Evolutionary conservation across 495 filamentous ascomycete genomes (phyloP).

Genomic region (Xylaria venustula): DNA sequence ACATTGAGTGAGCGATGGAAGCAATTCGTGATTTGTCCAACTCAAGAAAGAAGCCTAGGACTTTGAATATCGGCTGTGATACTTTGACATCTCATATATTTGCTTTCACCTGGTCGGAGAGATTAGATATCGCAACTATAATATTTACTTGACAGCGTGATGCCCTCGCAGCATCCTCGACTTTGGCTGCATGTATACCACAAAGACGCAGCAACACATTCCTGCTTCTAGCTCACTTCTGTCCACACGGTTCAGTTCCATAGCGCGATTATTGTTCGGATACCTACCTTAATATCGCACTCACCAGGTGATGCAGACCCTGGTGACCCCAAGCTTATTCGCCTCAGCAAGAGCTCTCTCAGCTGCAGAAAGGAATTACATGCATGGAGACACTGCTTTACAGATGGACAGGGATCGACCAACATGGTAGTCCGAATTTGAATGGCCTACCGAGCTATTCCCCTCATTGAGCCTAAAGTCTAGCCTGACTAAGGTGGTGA

Average conservation of each 20-base stretch:
- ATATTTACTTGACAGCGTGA: background rate
- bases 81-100: background rate
- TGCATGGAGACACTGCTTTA: background rate
- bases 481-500: background rate
- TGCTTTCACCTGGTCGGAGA: background rate
- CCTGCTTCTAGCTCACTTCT: background rate
- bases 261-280: too few relatives aligned
- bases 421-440: background rate
- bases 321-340: background rate
- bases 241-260: background rate
- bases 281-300: too few relatives aligned
- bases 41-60: too few relatives aligned
- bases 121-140: background rate
- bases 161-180: background rate
- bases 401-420: background rate
- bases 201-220: background rate
- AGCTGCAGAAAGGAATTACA: background rate
- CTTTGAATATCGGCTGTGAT: too few relatives aligned
- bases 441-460: conserved; percentile 8
- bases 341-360: background rate
- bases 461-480: conserved; percentile 35
- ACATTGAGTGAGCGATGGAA: too few relatives aligned
- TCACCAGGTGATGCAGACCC: too few relatives aligned
- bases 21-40: too few relatives aligned
- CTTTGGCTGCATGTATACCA: background rate